Percentiles rank a stretch among this genome's conserved stretches.
Evolutionary conservation across 2,329 filamentous ascomycete species (phyloP).

Genomic region (Xylariaceae sp.): DNA sequence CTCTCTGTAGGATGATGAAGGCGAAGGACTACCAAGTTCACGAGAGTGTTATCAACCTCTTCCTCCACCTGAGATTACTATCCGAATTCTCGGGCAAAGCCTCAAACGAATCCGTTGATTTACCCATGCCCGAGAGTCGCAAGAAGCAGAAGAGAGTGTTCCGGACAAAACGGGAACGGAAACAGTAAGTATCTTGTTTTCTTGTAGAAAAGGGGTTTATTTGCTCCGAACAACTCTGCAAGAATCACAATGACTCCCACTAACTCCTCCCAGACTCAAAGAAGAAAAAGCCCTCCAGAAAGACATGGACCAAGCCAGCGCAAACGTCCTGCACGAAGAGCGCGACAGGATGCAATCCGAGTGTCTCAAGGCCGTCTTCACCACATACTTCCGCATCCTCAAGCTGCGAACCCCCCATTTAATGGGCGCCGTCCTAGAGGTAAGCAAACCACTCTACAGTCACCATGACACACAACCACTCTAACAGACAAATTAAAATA

Average conservation of each 20-base stretch:
- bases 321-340: constrained; percentile 85
- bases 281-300: constrained; percentile 86
- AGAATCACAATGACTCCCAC: background rate
- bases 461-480: background rate
- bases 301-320: constrained; percentile 89
- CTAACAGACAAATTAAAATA: constrained; percentile 37
- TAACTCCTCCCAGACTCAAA: constrained; percentile 48
- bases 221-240: background rate
- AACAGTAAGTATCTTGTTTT: constrained; percentile 41
- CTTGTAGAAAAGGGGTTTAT: background rate
- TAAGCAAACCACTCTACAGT: background rate
- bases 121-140: constrained; percentile 47
- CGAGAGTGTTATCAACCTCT: constrained; percentile 82
- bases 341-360: constrained; percentile 91
- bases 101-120: constrained; percentile 71
- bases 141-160: constrained; percentile 74
- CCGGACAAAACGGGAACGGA: constrained; percentile 81
- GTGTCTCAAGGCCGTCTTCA: constrained; percentile 92
- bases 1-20: constrained; percentile 94
- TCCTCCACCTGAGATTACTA: constrained; percentile 81
- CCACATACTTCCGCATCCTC: constrained; percentile 88
- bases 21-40: constrained; percentile 75
- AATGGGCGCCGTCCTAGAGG: constrained; percentile 74
- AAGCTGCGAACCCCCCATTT: constrained; percentile 76
- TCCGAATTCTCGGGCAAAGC: constrained; percentile 82